A percentile compares a stretch with the other conserved stretches of the same genome.
phyloP scores from a whole-genome alignment of 495 filamentous ascomycete genomes.

The Geopyxis carbonaria region DNA sequence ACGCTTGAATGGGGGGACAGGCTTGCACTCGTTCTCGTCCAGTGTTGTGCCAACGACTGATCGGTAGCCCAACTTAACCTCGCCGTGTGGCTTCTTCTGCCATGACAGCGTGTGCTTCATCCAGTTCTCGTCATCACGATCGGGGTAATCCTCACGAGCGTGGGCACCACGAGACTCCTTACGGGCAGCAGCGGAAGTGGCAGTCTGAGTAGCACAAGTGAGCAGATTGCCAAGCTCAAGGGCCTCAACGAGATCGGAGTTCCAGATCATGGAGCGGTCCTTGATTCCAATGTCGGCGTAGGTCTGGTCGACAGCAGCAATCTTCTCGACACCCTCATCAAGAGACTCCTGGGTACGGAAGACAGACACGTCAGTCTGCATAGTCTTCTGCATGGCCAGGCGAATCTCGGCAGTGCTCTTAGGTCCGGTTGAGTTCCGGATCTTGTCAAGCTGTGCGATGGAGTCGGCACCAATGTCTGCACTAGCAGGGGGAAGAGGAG shows the following conservation, averaged over 20 bases:
- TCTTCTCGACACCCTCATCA: conserved; percentile 69
- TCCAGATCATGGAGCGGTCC: conserved; percentile 99
- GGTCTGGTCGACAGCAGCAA: conserved; percentile 61
- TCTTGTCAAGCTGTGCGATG: conserved; percentile 69
- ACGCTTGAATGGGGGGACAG: conserved; percentile 77
- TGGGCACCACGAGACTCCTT: conserved; percentile 93
- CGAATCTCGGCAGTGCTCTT: conserved; percentile 76
- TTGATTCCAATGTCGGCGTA: conserved; percentile 78
- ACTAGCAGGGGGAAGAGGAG: conserved; percentile 53
- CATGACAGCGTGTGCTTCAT: conserved; percentile 96
- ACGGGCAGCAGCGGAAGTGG: conserved; percentile 63
- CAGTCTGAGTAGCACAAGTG: conserved; percentile 93
- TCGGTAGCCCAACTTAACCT: conserved; percentile 62
- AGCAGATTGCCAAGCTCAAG: conserved; percentile 83
- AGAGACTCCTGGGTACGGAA: conserved; percentile 87
- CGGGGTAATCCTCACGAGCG: conserved; percentile 86
- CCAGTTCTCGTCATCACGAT: conserved; percentile 85
- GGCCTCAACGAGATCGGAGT: conserved; percentile 89
- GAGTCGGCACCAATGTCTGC: conserved; percentile 74
- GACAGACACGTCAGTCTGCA: conserved; percentile 93
- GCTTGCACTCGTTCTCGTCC: conserved; percentile 77
- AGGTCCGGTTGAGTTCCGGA: conserved; percentile 67
- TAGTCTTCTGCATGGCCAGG: conserved; percentile 87
- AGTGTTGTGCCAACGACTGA: conserved; percentile 58
- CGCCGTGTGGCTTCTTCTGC: conserved; percentile 74